Base-by-base conservation (phyloP, 73 alveolate genomes). In the Paramecium bursaria region DNA sequence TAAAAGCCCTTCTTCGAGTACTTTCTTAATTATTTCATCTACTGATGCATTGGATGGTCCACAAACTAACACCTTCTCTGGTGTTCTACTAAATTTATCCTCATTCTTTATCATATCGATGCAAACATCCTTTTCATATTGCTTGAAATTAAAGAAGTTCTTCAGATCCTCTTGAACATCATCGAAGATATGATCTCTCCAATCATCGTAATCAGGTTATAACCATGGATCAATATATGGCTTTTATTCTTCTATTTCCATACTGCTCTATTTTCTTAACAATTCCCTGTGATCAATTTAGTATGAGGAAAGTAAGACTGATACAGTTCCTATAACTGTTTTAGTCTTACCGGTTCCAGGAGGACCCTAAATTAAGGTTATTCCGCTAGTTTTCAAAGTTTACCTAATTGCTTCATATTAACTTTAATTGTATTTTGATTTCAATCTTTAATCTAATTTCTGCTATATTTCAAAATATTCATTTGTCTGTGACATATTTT, bases 21-120 rank as follows among this genome's bases (percentile, higher is more conserved):
- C 25, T 87, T 89, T 87, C 30, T 79, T 55, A 11, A 92, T 88
- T 44, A 94, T 86, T 86, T 92, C 94, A 94, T 94, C 97, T 9
- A 93, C 88, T n/a, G 98, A 96, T 35, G 95, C 86, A 90, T 94
- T 94, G 35, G 97, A 91, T 22, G 98, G 96, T 30, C 96, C 93
- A 67, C 96, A 92, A 48, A 94, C 75, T 54, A 94, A 75, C 31
- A 94, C 90, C 31, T 79, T 79, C 30, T 79, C 74, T 33, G 89
- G 89, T 30, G 31, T 25, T 55, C 73, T 79, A 6, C 51, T 14
- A 39, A 26, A 27, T 9, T 33, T 21, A 39, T 17, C 6, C 27
- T 67, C 82, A 67, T 47, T 67, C n/a, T 39, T 79, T 15, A 48
- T 46, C 11, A 53, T 55, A 48, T 67, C 79, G 23, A 42, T 54